Percentiles rank a stretch among this genome's conserved stretches.
phyloP scores from a whole-genome alignment of 352 stramenopile genomes.

The Pilasporangium apinafurcum region DNA sequence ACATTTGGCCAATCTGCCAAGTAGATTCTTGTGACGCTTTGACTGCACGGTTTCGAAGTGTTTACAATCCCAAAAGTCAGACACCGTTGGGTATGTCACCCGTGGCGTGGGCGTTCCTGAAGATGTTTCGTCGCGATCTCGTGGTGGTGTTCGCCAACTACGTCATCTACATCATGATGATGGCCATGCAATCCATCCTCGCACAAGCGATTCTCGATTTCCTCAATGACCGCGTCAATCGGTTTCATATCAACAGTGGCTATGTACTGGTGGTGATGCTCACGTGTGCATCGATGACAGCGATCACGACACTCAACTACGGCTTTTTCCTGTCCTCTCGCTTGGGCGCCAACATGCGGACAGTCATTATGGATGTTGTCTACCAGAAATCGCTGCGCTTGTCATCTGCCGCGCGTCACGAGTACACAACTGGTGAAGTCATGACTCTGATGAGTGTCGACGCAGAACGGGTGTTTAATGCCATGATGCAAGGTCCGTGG shows the following conservation, averaged over 20 bases:
- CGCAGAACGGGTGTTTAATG: slow-evolving; percentile 17
- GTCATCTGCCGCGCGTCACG: slow-evolving; percentile 7
- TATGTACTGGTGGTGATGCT: slow-evolving; percentile 17
- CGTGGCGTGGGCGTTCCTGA: background rate
- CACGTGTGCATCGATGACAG: slow-evolving; percentile 6
- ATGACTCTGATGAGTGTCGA: slow-evolving; percentile 18
- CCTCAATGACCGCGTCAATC: slow-evolving; percentile 5
- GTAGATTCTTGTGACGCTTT: slow-evolving; percentile 4
- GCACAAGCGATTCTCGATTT: slow-evolving; percentile 16
- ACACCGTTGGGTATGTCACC: too few species aligned
- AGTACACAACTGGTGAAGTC: slow-evolving; percentile 15
- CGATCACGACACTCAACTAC: slow-evolving; percentile 13
- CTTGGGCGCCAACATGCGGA: slow-evolving; percentile 12
- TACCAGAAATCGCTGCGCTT: slow-evolving; percentile 15
- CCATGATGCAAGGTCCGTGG: slow-evolving; percentile 2
- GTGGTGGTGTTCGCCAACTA: slow-evolving; percentile 1
- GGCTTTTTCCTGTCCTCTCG: slow-evolving; percentile 13
- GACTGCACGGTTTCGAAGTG: slow-evolving; percentile 1
- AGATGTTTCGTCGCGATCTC: background rate
- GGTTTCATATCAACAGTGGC: slow-evolving; percentile 6
- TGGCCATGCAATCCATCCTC: slow-evolving; percentile 12
- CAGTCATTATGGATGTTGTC: slow-evolving; percentile 11
- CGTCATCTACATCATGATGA: slow-evolving; percentile 3
- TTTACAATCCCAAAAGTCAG: too few species aligned
- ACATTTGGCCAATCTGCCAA: slow-evolving; percentile 2